phyloP scores from a whole-genome alignment of 2,329 filamentous ascomycete species.

The Thermomyces lanuginosus region DNA sequence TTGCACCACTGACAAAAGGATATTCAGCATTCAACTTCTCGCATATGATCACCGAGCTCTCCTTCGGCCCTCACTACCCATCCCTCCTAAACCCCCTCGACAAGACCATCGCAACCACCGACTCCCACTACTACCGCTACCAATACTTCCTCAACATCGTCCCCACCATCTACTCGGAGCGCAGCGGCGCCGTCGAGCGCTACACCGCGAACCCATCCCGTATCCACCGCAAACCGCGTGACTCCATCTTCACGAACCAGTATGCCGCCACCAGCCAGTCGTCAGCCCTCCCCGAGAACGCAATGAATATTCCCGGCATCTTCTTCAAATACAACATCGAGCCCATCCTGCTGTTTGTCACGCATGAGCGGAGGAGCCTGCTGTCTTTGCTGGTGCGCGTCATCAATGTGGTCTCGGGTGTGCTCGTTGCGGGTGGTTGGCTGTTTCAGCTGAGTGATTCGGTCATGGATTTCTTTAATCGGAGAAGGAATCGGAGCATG shows the following conservation, averaged over 20 bases:
- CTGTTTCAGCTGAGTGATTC: conserved; percentile 72
- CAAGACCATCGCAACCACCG: conserved; percentile 64
- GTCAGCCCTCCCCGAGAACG: conserved; percentile 43
- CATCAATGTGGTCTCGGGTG: conserved; percentile 79
- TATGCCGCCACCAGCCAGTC: conserved; percentile 92
- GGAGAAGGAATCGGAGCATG: conserved; percentile 24
- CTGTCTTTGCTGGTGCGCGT: conserved; percentile 62
- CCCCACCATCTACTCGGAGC: conserved; percentile 74
- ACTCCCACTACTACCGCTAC: conserved; percentile 76
- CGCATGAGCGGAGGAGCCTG: conserved; percentile 62
- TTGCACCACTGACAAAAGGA: conserved; percentile 4
- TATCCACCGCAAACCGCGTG: conserved; percentile 22
- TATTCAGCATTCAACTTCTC: conserved; percentile 82
- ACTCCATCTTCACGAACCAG: conserved; percentile 80
- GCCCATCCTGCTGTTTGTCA: conserved; percentile 73
- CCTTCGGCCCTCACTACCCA: conserved; percentile 93
- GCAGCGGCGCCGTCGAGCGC: conserved; percentile 25
- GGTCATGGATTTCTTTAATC: conserved; percentile 37
- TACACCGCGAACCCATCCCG: conserved; percentile 21
- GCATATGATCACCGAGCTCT: conserved; percentile 88
- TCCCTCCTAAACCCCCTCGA: conserved; percentile 88
- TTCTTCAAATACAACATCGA: conserved; percentile 99
- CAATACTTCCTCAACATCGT: conserved; percentile 96
- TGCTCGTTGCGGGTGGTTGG: conserved; percentile 89
- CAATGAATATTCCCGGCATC: conserved; percentile 56